A percentile compares a stretch with the other conserved stretches of the same genome.
These are phyloP conservation scores for Cytospora paraplurivora DNA, from an alignment of 2,329 filamentous ascomycete species.

Conservation along the genomic window DNA sequence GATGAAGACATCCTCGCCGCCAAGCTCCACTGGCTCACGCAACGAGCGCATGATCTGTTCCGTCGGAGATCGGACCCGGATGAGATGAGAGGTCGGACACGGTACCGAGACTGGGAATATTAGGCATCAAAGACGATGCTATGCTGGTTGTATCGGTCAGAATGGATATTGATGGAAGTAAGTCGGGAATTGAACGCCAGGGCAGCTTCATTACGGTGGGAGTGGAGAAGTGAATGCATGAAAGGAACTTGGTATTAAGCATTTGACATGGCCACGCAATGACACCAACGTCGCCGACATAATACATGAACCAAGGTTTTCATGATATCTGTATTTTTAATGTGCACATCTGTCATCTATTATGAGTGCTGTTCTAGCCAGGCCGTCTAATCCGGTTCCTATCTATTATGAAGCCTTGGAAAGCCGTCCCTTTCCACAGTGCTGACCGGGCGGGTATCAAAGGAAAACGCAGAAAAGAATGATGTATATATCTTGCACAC, in stretches of 20 bases:
- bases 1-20: conserved; percentile 18
- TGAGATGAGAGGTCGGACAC: conserved; percentile 17
- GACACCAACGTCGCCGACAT: background rate
- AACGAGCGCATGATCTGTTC: conserved; percentile 22
- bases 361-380: background rate
- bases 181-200: background rate
- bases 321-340: background rate
- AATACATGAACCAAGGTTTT: background rate
- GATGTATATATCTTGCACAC: background rate
- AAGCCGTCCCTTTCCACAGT: conserved; percentile 12
- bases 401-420: conserved; percentile 20
- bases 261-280: background rate
- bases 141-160: background rate
- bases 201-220: background rate
- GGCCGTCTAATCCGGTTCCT: conserved; percentile 11
- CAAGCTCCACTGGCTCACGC: conserved; percentile 22
- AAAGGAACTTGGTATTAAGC: background rate
- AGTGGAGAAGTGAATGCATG: background rate
- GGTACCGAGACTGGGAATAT: conserved; percentile 23
- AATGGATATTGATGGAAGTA: background rate
- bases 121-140: background rate
- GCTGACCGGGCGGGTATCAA: conserved; percentile 28
- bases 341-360: background rate
- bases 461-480: conserved; percentile 2
- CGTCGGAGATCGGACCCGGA: conserved; percentile 13